Base-by-base conservation (phyloP, 345 rosid species). In the Boechera stricta region DNA sequence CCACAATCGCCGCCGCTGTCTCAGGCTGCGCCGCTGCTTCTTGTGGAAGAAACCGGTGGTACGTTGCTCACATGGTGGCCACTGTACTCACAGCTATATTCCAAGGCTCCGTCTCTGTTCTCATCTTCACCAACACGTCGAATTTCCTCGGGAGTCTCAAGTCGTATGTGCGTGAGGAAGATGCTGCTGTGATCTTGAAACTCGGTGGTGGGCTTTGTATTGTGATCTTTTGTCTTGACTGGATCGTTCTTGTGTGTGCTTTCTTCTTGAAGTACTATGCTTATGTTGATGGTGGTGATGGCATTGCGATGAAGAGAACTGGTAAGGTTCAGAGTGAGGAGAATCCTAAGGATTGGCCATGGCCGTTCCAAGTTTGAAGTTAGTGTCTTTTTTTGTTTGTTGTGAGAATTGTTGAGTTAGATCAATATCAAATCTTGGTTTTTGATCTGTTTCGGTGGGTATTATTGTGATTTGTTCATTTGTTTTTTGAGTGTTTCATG, bases 81-180 rank as follows among this genome's bases (percentile, higher is more conserved):
- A 87, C 97, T 0, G 95, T 92, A n/a, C 82, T 90, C 51, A 87
- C 97, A 0, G 98, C 97, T 8, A 94, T 94, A 21, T 94, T 94
- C 74, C 97, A 94, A 69, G 98, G 98, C 0, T 91, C 98, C 0
- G 88, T 92, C 4, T 87, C 97, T 0, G 93, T 94, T 26, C 67
- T 94, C 72, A 89, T 91, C 36, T 89, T 90, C 77, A 89, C 90
- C 0, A 85, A 90, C 63, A 90, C 97, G 0, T 66, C 79, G 9
- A 84, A 84, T 4, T 89, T 94, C 57, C 86, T 94, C 0, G 86
- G 84, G 52, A 71, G 86, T 52, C 72, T 94, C 67, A 94, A 86
- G 78, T 87, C 97, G 1, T 92, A 94, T 70, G 97, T 94, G 31
- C 85, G 93, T 66, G 97, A 94, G 74, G 98, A 90, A 38, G 98